Conservation (phyloP, 78 protist genomes). For the Dictyostelium purpureum region DNA sequence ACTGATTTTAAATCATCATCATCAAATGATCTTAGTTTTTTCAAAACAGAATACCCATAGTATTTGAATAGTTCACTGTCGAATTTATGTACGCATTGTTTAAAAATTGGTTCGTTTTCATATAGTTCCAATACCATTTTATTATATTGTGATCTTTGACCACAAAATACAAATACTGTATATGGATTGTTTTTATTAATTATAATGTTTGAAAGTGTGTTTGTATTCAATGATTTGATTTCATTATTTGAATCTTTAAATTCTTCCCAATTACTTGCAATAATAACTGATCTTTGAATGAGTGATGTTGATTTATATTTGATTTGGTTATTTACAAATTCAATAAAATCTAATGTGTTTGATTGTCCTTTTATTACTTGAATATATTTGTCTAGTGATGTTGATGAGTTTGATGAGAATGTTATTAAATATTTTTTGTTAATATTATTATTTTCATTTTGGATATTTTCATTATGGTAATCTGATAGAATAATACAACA, state of each 20-base stretch:
- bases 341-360: not conserved
- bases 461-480: not conserved
- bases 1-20: not conserved
- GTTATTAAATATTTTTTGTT: not conserved
- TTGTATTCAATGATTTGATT: not conserved
- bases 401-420: not conserved
- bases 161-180: slow-evolving; percentile 59
- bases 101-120: not conserved
- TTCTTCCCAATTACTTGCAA: slow-evolving; percentile 18
- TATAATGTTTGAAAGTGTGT: not conserved
- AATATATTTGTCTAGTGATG: not conserved
- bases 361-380: no score
- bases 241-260: not conserved
- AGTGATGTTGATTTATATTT: not conserved
- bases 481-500: slow-evolving; percentile 26
- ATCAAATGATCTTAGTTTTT: not conserved
- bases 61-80: not conserved
- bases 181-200: not conserved
- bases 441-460: not conserved
- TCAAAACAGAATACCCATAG: not conserved
- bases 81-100: not conserved
- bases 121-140: slow-evolving; percentile 31
- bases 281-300: not conserved
- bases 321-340: not conserved
- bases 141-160: slow-evolving; percentile 65